Base-by-base conservation (phyloP, 345 rosid genomes). In the Hibiscus trionum region DNA sequence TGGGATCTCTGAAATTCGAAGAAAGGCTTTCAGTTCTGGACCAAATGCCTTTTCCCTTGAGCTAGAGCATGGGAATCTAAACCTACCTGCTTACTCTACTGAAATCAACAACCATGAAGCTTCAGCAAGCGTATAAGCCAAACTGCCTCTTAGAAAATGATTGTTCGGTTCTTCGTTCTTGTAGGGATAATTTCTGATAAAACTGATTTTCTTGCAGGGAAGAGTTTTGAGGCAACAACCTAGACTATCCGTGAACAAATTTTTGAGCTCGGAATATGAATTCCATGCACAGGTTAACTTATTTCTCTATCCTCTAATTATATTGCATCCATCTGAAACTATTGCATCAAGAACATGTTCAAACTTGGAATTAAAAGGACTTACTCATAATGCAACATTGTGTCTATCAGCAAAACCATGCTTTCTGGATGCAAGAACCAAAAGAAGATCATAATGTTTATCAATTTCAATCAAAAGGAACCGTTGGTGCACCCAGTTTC, bases 231-330 rank as follows among this genome's bases (percentile, higher is more conserved):
- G 70, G 67, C 75, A 70, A 63, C 50, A 44, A 63, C 60, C 72
- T 72, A 78, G 67, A 61, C 68, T 59, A 73, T 31, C 57, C 8
- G 15, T n/a, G 50, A 59, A 24, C 73, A 50, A 42, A 62, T 46
- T 33, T 39, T 33, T 63, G 24, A 64, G 61, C 61, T 64, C 71
- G 47, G 74, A 42, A 50, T 64, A 68, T 42, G 76, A 69, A 72
- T 57, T 56, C 66, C 75, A 63, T 49, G 27, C 75, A 35, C 78
- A 76, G 85, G 83, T 82, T 44, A 49, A 69, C 35, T 76, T 72
- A 11, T 69, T 31, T 7, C 16, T 31, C 6, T 26, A 52, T 60
- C 68, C 53, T 15, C 42, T 42, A 46, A 42, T 27, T 2, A 33
- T 27, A n/a, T 52, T 69, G 21, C 64, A 31, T 17, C 47, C 52